Conservation (phyloP, 1,284 basidiomycete genomes). For the Calocybe gambosa region DNA sequence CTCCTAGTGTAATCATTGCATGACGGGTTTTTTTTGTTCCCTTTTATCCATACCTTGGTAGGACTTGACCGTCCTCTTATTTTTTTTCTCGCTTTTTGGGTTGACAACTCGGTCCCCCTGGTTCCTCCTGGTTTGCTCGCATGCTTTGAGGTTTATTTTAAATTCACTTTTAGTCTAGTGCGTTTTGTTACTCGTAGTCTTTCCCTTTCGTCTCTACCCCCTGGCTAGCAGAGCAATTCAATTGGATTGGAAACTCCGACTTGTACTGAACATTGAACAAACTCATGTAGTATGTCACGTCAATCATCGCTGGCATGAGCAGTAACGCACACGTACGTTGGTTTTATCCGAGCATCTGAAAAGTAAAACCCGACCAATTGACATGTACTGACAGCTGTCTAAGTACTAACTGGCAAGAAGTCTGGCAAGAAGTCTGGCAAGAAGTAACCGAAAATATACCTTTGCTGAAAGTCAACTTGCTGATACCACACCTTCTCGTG, state of each 20-base stretch:
- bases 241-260: constrained; percentile 9
- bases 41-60: not conserved
- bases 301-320: too few relatives aligned
- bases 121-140: constrained; percentile 1
- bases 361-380: too few relatives aligned
- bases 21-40: constrained; percentile 5
- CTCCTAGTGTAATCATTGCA: constrained; percentile 9
- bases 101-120: constrained; percentile 1
- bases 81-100: not conserved
- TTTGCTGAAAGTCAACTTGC: too few relatives aligned
- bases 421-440: too few relatives aligned
- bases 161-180: constrained; percentile 10
- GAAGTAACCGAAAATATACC: too few relatives aligned
- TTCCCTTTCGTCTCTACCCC: constrained; percentile 9
- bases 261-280: too few relatives aligned
- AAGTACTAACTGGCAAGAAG: too few relatives aligned
- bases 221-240: constrained; percentile 15
- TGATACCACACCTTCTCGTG: too few relatives aligned
- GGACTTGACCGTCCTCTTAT: constrained; percentile 7
- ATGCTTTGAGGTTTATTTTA: constrained; percentile 12
- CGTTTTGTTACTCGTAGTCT: constrained; percentile 14
- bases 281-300: too few relatives aligned
- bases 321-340: too few relatives aligned
- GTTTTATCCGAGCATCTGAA: too few relatives aligned
- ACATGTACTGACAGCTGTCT: too few relatives aligned